Percentiles rank a stretch among this genome's conserved stretches.
These are phyloP conservation scores for Drechslerella coelobrocha DNA, from an alignment of 2,329 filamentous ascomycete genomes.

Conservation along the genomic window DNA sequence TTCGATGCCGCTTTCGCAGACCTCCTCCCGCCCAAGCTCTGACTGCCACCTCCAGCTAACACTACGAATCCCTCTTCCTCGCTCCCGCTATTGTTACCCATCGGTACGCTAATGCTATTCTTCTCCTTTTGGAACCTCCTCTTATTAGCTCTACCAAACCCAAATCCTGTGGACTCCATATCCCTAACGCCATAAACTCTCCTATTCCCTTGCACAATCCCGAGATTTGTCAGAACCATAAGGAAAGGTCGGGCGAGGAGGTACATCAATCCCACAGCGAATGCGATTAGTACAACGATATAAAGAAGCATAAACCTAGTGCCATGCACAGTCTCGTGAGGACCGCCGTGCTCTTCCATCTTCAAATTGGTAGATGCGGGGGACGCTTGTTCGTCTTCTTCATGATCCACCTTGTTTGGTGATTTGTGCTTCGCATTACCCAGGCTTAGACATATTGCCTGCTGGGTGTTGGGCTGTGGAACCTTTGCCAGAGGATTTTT, in stretches of 20 bases:
- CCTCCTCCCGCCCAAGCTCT: slow-evolving; percentile 29
- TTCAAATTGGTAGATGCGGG: slow-evolving; percentile 8
- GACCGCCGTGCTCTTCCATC: slow-evolving; percentile 19
- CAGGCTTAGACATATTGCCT: slow-evolving; percentile 31
- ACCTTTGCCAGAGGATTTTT: slow-evolving; percentile 23
- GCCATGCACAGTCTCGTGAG: slow-evolving; percentile 37
- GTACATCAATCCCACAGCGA: slow-evolving; percentile 26
- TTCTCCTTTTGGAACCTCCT: slow-evolving; percentile 47
- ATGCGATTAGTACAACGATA: slow-evolving; percentile 22
- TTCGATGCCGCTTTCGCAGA: slow-evolving; percentile 5
- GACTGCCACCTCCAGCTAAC: slow-evolving; percentile 37
- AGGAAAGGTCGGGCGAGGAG: slow-evolving; percentile 40
- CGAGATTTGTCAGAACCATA: slow-evolving; percentile 48
- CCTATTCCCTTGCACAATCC: slow-evolving; percentile 30
- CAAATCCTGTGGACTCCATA: slow-evolving; percentile 42
- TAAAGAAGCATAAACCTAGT: slow-evolving; percentile 43
- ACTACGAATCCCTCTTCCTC: slow-evolving; percentile 49
- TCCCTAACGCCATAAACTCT: slow-evolving; percentile 41
- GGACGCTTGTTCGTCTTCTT: slow-evolving; percentile 7
- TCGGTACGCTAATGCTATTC: slow-evolving; percentile 40
- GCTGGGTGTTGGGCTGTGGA: slow-evolving; percentile 41
- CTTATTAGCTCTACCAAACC: slow-evolving; percentile 30
- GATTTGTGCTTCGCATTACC: slow-evolving; percentile 28
- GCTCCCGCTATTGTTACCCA: slow-evolving; percentile 34
- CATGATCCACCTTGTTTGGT: slow-evolving; percentile 2